Percentiles rank a stretch among this genome's conserved stretches.
Conservation (phyloP, 1,284 basidiomycete species). For the Omphalotus olearius region DNA sequence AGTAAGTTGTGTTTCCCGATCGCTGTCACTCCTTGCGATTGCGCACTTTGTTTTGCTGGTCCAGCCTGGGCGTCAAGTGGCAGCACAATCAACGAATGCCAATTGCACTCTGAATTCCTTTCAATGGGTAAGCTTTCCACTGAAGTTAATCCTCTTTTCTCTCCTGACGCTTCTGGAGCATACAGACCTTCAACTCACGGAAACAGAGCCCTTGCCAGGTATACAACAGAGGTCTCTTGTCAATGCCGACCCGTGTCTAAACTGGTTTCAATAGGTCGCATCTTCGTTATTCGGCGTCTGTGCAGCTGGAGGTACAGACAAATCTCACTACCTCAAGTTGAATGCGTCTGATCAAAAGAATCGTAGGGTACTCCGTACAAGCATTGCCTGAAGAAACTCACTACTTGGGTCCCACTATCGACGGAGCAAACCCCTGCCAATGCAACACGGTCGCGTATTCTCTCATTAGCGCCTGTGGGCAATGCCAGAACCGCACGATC, state of each 20-base stretch:
- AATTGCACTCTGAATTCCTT: slow-evolving; percentile 31
- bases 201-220: slow-evolving; percentile 38
- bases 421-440: slow-evolving; percentile 27
- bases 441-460: slow-evolving; percentile 38
- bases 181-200: slow-evolving; percentile 35
- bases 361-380: slow-evolving; percentile 28
- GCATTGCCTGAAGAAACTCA: slow-evolving; percentile 25
- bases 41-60: neutral
- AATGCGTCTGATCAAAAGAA: neutral
- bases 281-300: slow-evolving; percentile 37
- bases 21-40: neutral
- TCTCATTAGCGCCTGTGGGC: slow-evolving; percentile 35
- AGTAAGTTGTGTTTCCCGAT: neutral
- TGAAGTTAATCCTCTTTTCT: neutral
- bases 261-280: slow-evolving; percentile 25
- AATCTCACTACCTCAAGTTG: neutral
- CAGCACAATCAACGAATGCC: slow-evolving; percentile 30
- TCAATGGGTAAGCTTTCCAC: slow-evolving; percentile 25
- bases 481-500: slow-evolving; percentile 32
- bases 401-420: slow-evolving; percentile 29
- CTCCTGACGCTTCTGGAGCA: neutral
- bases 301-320: slow-evolving; percentile 27
- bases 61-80: neutral
- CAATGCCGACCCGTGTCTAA: too few relatives aligned
- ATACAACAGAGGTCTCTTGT: too few relatives aligned